Evolutionary conservation across 805 yeast genomes (phyloP).

Genomic region (Suhomyces tanzawaensis): DNA sequence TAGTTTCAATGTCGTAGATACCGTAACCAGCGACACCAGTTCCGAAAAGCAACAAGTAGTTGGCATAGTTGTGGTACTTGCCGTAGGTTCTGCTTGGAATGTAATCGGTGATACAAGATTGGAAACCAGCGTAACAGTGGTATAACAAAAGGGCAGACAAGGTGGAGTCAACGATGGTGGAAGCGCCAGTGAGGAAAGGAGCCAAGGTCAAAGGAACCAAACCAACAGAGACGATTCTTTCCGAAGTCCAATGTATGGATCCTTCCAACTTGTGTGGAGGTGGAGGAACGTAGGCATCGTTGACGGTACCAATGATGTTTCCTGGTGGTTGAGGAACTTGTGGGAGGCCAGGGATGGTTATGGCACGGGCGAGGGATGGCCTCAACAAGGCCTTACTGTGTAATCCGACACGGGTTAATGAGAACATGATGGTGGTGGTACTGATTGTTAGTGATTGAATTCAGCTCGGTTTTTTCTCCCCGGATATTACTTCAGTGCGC

Average conservation of each 20-base stretch:
- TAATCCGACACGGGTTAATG: slow-evolving; percentile 31
- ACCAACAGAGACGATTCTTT: slow-evolving; percentile 57
- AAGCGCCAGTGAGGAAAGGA: slow-evolving; percentile 56
- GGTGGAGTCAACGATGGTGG: slow-evolving; percentile 55
- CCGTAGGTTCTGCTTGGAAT: slow-evolving; percentile 76
- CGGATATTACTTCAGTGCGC: slow-evolving; percentile 10
- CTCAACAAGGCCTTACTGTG: slow-evolving; percentile 8
- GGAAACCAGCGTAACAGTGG: slow-evolving; percentile 72
- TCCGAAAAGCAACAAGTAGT: slow-evolving; percentile 60
- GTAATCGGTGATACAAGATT: slow-evolving; percentile 74
- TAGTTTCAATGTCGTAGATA: slow-evolving; percentile 63
- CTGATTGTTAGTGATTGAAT: neutral
- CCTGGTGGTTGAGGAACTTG: slow-evolving; percentile 73
- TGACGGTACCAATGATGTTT: slow-evolving; percentile 64
- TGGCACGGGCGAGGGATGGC: slow-evolving; percentile 10
- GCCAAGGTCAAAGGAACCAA: slow-evolving; percentile 62
- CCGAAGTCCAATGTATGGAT: slow-evolving; percentile 72
- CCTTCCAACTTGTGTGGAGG: slow-evolving; percentile 57
- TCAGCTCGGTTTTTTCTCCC: slow-evolving; percentile 12
- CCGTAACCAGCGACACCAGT: slow-evolving; percentile 69
- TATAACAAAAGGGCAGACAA: slow-evolving; percentile 54
- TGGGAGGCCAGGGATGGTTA: slow-evolving; percentile 36
- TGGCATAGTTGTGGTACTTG: slow-evolving; percentile 56
- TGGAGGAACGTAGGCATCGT: slow-evolving; percentile 68
- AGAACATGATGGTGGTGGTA: slow-evolving; percentile 18